These are phyloP conservation scores for Urtica urens DNA, from an alignment of 306 rosid genomes.

Conservation along the genomic window DNA sequence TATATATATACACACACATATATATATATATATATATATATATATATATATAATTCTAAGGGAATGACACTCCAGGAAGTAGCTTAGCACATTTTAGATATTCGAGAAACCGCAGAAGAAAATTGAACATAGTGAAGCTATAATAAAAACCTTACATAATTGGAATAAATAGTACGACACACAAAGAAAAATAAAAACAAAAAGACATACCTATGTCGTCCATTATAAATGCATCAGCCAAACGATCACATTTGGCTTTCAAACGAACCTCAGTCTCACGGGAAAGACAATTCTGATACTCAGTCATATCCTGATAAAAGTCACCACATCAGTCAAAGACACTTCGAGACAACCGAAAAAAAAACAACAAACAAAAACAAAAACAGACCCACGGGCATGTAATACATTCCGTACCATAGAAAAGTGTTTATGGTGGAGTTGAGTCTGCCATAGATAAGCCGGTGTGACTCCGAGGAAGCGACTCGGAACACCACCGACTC, in stretches of 20 bases:
- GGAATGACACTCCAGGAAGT: too few relatives aligned
- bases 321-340: constrained; percentile 5
- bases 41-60: too few relatives aligned
- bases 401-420: constrained; percentile 38
- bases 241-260: constrained; percentile 56
- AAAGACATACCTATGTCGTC: constrained; percentile 55
- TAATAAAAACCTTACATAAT: background rate
- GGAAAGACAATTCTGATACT: constrained; percentile 64
- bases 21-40: too few relatives aligned
- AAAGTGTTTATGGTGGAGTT: constrained; percentile 50
- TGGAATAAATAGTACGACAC: background rate
- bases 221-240: constrained; percentile 54
- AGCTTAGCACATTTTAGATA: background rate
- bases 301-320: constrained; percentile 58
- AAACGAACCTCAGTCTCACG: constrained; percentile 70
- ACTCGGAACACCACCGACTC: constrained; percentile 79
- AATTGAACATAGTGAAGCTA: too few relatives aligned
- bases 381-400: background rate
- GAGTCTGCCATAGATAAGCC: constrained; percentile 80
- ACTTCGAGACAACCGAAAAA: constrained; percentile 7
- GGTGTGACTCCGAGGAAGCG: constrained; percentile 85
- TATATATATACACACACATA: too few relatives aligned
- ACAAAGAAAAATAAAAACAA: background rate
- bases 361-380: constrained; percentile 6
- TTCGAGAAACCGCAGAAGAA: too few relatives aligned